Evolutionary conservation across 768 basidiomycete species (phyloP).

Genomic region (Russula griseocarnosa): DNA sequence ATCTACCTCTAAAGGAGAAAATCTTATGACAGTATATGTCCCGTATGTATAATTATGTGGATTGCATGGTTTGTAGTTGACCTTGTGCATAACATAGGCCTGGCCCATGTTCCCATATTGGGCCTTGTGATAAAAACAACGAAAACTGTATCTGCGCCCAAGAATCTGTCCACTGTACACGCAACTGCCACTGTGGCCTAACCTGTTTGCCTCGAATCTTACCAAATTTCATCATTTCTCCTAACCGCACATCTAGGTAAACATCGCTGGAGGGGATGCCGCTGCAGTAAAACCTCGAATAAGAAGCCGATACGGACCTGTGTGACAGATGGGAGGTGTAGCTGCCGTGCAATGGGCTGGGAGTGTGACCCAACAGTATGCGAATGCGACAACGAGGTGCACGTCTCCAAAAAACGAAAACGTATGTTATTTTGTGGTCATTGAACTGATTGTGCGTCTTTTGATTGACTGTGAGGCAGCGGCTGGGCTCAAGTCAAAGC

Average conservation of each 20-base stretch:
- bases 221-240: not conserved
- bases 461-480: not conserved
- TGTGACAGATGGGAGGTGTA: conserved; percentile 39
- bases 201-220: conserved; percentile 41
- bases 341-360: conserved; percentile 46
- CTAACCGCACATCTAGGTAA: conserved; percentile 39
- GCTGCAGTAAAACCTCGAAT: conserved; percentile 31
- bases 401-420: not conserved
- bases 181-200: conserved; percentile 49
- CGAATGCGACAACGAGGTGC: conserved; percentile 45
- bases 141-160: conserved; percentile 48
- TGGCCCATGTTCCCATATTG: conserved; percentile 52
- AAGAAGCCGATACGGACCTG: conserved; percentile 32
- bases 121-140: conserved; percentile 45
- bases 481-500: not conserved
- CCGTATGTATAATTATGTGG: not conserved
- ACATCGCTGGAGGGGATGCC: conserved; percentile 56
- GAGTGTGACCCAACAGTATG: conserved; percentile 74
- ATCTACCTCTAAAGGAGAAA: not conserved
- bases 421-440: not conserved
- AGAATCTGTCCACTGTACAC: conserved; percentile 52
- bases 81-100: conserved; percentile 30
- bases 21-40: not conserved
- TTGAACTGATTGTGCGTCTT: not conserved
- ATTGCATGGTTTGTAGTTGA: not conserved